Evolutionary conservation across 495 filamentous ascomycete species (phyloP).

Genomic region (Daldinia caldariorum): DNA sequence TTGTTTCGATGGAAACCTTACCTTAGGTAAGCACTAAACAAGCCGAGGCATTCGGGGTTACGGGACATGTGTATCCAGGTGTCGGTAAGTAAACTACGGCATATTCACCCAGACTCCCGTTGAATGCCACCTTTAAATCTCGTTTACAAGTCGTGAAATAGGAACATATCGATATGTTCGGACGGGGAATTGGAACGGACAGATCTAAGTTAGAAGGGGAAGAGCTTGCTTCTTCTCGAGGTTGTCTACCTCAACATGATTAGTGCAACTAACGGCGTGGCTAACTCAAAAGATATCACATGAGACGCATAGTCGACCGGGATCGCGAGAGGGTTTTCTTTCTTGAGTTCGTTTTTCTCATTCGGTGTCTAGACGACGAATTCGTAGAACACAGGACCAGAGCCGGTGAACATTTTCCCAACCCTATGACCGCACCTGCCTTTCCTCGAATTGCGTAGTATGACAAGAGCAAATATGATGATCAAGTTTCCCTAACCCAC

Average conservation of each 20-base stretch:
- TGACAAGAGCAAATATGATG: constrained; percentile 49
- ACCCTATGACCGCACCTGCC: constrained; percentile 46
- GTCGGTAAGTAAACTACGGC: not conserved
- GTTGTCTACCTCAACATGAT: not conserved
- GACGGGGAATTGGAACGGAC: not conserved
- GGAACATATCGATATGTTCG: not conserved
- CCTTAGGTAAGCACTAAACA: no score
- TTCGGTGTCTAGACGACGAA: constrained; percentile 49
- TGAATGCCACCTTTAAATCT: not conserved
- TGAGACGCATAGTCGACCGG: constrained; percentile 14
- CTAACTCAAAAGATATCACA: not conserved
- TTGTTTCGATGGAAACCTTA: no score
- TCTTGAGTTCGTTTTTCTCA: constrained; percentile 47
- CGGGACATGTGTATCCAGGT: no score
- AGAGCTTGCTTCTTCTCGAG: not conserved
- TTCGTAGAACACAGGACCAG: constrained; percentile 48
- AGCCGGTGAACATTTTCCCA: constrained; percentile 45
- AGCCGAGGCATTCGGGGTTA: no score
- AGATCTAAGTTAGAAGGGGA: not conserved
- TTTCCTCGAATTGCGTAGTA: constrained; percentile 47
- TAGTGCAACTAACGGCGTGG: not conserved
- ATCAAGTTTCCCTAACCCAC: constrained; percentile 51
- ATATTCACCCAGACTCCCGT: not conserved
- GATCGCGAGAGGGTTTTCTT: constrained; percentile 17
- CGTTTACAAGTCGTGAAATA: not conserved